These are phyloP conservation scores for Neurospora sp. DNA, from an alignment of 495 filamentous ascomycete genomes.

Conservation along the genomic window DNA sequence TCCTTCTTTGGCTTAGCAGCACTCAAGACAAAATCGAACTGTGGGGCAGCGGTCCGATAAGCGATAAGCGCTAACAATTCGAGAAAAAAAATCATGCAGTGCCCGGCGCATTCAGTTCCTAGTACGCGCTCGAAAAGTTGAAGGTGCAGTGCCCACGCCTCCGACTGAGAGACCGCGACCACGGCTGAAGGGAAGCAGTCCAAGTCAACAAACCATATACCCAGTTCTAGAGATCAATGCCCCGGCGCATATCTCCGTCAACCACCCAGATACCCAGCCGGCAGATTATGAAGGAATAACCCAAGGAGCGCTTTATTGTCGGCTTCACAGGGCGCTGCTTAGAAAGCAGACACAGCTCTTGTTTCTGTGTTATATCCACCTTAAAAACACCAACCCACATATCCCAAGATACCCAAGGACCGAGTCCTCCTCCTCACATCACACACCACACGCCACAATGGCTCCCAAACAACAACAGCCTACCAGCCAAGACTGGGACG, in stretches of 20 bases:
- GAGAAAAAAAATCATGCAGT: background rate
- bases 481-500: constrained; percentile 62
- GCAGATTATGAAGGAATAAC: background rate
- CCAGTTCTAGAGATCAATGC: background rate
- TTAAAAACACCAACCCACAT: background rate
- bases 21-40: background rate
- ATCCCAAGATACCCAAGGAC: background rate
- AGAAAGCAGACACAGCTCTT: background rate
- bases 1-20: background rate
- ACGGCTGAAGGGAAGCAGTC: background rate
- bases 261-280: background rate
- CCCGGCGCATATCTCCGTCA: background rate
- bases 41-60: constrained; percentile 11
- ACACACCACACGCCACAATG: constrained; percentile 35
- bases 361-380: background rate
- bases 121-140: background rate
- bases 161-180: background rate
- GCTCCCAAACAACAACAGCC: constrained; percentile 26
- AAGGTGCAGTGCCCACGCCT: background rate
- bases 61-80: constrained; percentile 14
- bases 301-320: background rate
- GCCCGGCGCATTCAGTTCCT: background rate
- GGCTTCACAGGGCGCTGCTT: background rate
- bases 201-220: background rate
- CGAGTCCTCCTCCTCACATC: background rate